A percentile compares a stretch with the other conserved stretches of the same genome.
These are phyloP conservation scores for Balamuthia mandrillaris DNA, from an alignment of 208 protist genomes.

Conservation along the genomic window DNA sequence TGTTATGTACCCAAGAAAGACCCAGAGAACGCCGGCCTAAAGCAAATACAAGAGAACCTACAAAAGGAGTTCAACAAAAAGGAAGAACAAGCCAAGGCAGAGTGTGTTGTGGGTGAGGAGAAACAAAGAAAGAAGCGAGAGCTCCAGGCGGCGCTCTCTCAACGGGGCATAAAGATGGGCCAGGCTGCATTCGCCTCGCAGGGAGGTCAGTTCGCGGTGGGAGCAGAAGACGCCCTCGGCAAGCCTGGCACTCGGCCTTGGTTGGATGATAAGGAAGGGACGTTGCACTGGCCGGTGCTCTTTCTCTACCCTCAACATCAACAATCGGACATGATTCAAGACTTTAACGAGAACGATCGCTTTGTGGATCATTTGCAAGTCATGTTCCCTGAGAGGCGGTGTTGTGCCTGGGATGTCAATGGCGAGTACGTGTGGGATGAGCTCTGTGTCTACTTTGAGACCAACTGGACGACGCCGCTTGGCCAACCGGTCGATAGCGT, in stretches of 20 bases:
- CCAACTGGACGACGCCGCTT: background rate
- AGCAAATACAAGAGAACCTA: background rate
- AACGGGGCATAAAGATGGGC: constrained; percentile 27
- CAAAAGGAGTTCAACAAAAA: background rate
- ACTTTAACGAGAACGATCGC: constrained; percentile 69
- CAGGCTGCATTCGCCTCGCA: background rate
- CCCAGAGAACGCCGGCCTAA: background rate
- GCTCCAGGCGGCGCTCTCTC: background rate
- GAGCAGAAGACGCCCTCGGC: too few species aligned
- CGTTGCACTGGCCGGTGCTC: too few species aligned
- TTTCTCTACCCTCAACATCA: constrained; percentile 89
- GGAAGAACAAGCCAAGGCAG: background rate
- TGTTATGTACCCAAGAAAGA: too few species aligned
- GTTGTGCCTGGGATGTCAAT: background rate
- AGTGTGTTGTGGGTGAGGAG: too few species aligned
- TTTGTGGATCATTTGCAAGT: constrained; percentile 51
- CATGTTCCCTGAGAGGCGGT: constrained; percentile 50
- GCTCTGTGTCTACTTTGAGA: constrained; percentile 23
- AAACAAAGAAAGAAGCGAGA: too few species aligned
- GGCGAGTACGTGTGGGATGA: constrained; percentile 11
- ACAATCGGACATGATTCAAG: constrained; percentile 86
- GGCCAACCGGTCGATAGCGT: background rate
- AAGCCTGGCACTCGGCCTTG: too few species aligned
- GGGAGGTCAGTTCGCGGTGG: too few species aligned
- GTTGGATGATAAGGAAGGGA: too few species aligned